phyloP scores from a whole-genome alignment of 208 protist genomes.

The Trichomonas gallinae region DNA sequence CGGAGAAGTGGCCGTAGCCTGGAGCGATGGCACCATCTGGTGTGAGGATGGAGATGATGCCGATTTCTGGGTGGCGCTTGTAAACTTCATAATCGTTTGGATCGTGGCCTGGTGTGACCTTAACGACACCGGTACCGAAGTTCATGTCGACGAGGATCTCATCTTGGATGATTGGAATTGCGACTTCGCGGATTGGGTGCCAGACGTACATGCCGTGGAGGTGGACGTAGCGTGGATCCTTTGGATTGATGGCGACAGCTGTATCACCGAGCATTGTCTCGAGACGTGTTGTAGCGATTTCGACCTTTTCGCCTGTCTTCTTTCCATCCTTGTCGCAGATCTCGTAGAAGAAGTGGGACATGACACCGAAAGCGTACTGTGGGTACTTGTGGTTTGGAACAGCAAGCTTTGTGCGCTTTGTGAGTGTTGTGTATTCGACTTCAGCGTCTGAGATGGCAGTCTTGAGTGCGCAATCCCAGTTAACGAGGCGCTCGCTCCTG shows the following conservation, averaged over 20 bases:
- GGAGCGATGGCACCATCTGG: slow-evolving; percentile 76
- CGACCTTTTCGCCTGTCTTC: slow-evolving; percentile 10
- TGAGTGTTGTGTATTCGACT: slow-evolving; percentile 63
- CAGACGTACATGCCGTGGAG: slow-evolving; percentile 67
- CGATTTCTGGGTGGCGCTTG: slow-evolving; percentile 72
- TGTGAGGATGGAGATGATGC: slow-evolving; percentile 74
- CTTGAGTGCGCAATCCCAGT: slow-evolving; percentile 93
- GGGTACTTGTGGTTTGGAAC: slow-evolving; percentile 19
- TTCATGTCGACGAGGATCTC: slow-evolving; percentile 79
- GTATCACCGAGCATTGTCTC: slow-evolving; percentile 88
- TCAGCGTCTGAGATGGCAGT: slow-evolving; percentile 99
- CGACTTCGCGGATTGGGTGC: slow-evolving; percentile 77
- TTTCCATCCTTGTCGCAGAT: slow-evolving; percentile 18
- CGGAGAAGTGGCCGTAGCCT: slow-evolving; percentile 46
- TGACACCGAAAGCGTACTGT: slow-evolving; percentile 21
- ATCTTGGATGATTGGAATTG: slow-evolving; percentile 88
- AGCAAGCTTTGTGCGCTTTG: background rate
- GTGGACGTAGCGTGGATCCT: slow-evolving; percentile 82
- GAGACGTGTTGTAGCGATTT: slow-evolving; percentile 72
- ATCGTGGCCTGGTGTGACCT: slow-evolving; percentile 99
- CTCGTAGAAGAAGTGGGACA: slow-evolving; percentile 29
- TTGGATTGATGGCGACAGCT: slow-evolving; percentile 85
- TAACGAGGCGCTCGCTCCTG: slow-evolving; percentile 87
- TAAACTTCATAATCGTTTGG: slow-evolving; percentile 96
- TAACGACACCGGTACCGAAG: slow-evolving; percentile 80